A percentile compares a stretch with the other conserved stretches of the same genome.
Conservation (phyloP, 2,329 filamentous ascomycete genomes). For the Juglanconis sp. region DNA sequence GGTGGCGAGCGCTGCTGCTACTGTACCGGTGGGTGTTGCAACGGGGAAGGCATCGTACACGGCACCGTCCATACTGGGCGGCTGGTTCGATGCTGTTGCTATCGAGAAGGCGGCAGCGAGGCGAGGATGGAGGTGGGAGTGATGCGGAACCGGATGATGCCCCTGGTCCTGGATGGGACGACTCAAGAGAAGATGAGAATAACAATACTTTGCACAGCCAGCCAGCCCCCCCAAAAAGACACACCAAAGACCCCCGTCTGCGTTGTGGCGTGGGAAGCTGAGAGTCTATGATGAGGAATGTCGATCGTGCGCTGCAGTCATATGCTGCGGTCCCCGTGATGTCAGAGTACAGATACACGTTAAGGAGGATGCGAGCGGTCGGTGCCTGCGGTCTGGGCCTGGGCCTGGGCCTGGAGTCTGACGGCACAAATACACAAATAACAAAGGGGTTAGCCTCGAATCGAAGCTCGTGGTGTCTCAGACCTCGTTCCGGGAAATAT, state of each 20-base stretch:
- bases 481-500: neutral
- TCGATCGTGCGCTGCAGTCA: neutral
- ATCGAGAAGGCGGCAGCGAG: constrained; percentile 10
- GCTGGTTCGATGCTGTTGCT: constrained; percentile 12
- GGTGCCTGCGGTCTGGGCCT: neutral
- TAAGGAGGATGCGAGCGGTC: neutral
- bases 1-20: constrained; percentile 5
- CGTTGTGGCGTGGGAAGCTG: too few relatives aligned
- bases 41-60: neutral
- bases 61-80: constrained; percentile 3
- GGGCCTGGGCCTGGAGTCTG: neutral
- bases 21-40: constrained; percentile 1
- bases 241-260: too few relatives aligned
- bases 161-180: neutral
- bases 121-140: neutral
- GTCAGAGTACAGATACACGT: neutral
- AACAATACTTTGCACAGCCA: too few relatives aligned
- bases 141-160: neutral
- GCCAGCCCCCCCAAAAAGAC: too few relatives aligned
- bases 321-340: neutral
- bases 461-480: neutral
- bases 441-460: neutral
- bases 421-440: neutral
- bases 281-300: neutral
- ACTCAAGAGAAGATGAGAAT: neutral